These are phyloP conservation scores for Ganoderma sp. DNA, from an alignment of 1,284 basidiomycete species.

Conservation along the genomic window DNA sequence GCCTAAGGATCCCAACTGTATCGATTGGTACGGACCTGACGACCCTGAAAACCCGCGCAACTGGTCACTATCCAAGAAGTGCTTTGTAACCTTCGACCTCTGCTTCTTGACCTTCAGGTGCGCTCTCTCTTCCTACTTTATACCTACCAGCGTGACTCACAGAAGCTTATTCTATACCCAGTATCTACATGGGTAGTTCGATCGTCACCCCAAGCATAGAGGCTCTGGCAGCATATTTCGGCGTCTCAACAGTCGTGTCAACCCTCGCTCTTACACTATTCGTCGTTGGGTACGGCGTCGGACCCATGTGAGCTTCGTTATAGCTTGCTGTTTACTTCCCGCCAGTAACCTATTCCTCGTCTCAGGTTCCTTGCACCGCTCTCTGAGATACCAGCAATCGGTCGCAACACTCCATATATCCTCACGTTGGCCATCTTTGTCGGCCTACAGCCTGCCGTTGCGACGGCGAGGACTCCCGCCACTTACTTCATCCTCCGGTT, in stretches of 20 bases:
- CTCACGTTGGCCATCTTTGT: constrained; percentile 59
- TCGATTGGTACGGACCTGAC: constrained; percentile 38
- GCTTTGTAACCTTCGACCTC: constrained; percentile 56
- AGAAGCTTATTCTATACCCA: background rate
- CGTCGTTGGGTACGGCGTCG: constrained; percentile 44
- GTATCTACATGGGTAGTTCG: constrained; percentile 51
- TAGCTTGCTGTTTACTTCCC: background rate
- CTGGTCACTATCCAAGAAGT: constrained; percentile 34
- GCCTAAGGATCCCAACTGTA: constrained; percentile 20
- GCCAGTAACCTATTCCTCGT: background rate
- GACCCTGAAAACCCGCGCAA: constrained; percentile 44
- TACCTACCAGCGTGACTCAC: no score
- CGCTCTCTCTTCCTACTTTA: background rate
- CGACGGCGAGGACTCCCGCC: constrained; percentile 59
- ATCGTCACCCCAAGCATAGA: constrained; percentile 51
- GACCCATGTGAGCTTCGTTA: constrained; percentile 43
- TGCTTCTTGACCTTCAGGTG: constrained; percentile 60
- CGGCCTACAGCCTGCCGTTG: constrained; percentile 61
- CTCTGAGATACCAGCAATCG: constrained; percentile 52
- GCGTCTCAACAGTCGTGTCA: constrained; percentile 52
- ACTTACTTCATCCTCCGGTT: constrained; percentile 68
- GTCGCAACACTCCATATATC: constrained; percentile 57
- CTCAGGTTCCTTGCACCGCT: constrained; percentile 53
- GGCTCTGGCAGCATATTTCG: constrained; percentile 52
- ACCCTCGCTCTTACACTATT: constrained; percentile 46